Percentiles rank a stretch among this genome's conserved stretches.
Evolutionary conservation across 495 filamentous ascomycete genomes (phyloP).

Genomic region (Chlorociboria aeruginascens): DNA sequence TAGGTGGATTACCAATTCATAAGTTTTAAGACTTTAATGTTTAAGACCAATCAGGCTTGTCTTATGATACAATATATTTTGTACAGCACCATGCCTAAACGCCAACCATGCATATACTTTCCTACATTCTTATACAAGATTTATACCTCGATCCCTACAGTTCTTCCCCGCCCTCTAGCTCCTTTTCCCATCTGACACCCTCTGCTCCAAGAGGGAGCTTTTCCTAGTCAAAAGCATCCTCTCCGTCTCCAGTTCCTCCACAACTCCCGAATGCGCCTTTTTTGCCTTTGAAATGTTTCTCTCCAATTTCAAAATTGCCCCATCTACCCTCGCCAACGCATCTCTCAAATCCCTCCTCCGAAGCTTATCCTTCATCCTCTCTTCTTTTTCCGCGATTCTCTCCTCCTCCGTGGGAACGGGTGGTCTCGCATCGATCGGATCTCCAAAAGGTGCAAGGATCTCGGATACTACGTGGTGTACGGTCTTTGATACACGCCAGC

Average conservation of each 20-base stretch:
- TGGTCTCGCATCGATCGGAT: slow-evolving; percentile 47
- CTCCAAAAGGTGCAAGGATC: slow-evolving; percentile 64
- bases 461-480: slow-evolving; percentile 68
- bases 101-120: background rate
- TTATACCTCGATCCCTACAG: background rate
- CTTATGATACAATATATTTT: background rate
- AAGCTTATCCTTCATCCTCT: slow-evolving; percentile 37
- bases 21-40: background rate
- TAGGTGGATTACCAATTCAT: background rate
- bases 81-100: background rate
- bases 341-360: slow-evolving; percentile 24
- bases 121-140: background rate
- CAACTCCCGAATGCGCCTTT: background rate
- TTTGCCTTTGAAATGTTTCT: background rate
- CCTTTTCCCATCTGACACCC: no score
- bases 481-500: slow-evolving; percentile 46
- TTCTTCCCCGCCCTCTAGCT: background rate
- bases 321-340: background rate
- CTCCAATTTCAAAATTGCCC: background rate
- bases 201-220: no score
- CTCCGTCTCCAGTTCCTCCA: background rate
- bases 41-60: background rate
- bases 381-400: slow-evolving; percentile 35
- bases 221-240: background rate
- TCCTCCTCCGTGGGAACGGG: slow-evolving; percentile 53